Evolutionary conservation across 2,329 filamentous ascomycete species (phyloP), one percentile per base, ranked within the genome.

Genomic region (Fusarium mangiferae): DNA sequence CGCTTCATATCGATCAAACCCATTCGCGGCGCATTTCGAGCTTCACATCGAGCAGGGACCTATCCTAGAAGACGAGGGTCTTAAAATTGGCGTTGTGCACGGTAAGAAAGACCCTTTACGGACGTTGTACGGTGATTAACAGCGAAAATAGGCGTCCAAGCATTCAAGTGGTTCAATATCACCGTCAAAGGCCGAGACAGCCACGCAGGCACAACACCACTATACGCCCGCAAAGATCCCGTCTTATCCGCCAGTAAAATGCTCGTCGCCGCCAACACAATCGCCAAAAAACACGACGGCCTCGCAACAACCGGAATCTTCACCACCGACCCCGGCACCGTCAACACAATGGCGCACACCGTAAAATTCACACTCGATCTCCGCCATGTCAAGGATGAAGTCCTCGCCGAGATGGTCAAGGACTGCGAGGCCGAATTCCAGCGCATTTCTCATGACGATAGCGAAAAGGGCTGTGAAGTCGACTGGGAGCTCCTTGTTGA

Each of bases 211-310:
- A 68, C 65, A 26, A 68, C 65, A 13, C 63, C 65, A 0, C 17
- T 68, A 8, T 68, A 68, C 28, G 63, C 63, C 6, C 63, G 65
- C 17, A 68, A 68, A 33, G 65, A 68, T 7, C 54, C 65, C 9
- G 55, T 68, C 1, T 7, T 68, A 0, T 38, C 11, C 24, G 45
- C 63, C 13, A 61, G 39, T 4, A 67, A 68, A 7, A 52, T 68
- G 45, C 44, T 68, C 22, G 52, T 67, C 6, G 62, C 65, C 17
- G 45, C 65, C 7, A 67, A 67, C 14, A 13, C 28, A 0, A 36
- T 68, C 12, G 65, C 65, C 24, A 67, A 68, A 36, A 56, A n/a
- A 1, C 26, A 52, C 15, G 28, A 46, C 9, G 65, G 62, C 7
- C 26, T 68, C 11, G 36, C 45, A 2, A 68, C 65, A 10, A 68